Conservation (phyloP, 352 stramenopile genomes). For the Phytophthora parvispora region DNA sequence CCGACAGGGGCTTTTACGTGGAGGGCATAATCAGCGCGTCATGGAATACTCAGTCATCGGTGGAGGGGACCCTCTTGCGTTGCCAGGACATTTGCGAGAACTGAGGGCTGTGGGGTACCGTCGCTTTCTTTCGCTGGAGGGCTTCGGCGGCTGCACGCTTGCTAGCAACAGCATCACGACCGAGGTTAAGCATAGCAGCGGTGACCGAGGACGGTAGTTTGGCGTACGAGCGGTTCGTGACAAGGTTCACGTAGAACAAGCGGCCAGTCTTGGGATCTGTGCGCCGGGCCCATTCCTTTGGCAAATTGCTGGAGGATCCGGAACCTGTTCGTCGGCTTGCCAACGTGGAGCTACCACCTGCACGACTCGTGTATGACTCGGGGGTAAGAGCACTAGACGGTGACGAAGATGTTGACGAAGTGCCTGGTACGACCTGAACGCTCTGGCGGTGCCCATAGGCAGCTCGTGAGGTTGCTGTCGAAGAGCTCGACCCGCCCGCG, state of each 20-base stretch:
- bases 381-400: conserved; percentile 52
- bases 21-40: neutral
- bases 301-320: conserved; percentile 46
- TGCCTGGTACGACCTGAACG: conserved; percentile 25
- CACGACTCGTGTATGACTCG: conserved; percentile 35
- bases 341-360: conserved; percentile 23
- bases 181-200: conserved; percentile 71
- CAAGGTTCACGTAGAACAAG: conserved; percentile 86
- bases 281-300: conserved; percentile 83
- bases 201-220: conserved; percentile 82
- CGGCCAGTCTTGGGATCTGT: conserved; percentile 84
- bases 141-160: conserved; percentile 35
- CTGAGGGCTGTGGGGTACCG: conserved; percentile 74
- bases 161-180: conserved; percentile 37
- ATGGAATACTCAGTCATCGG: conserved; percentile 39
- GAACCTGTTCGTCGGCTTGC: conserved; percentile 39
- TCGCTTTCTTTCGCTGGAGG: conserved; percentile 55
- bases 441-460: conserved; percentile 20
- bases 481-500: conserved; percentile 30
- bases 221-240: conserved; percentile 87
- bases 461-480: conserved; percentile 18
- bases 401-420: conserved; percentile 39
- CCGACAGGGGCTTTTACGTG: conserved; percentile 15
- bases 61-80: conserved; percentile 54
- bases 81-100: conserved; percentile 91